A percentile compares a stretch with the other conserved stretches of the same genome.
Conservation (phyloP, 2,329 filamentous ascomycete genomes). For the Penicillium thymicola region DNA sequence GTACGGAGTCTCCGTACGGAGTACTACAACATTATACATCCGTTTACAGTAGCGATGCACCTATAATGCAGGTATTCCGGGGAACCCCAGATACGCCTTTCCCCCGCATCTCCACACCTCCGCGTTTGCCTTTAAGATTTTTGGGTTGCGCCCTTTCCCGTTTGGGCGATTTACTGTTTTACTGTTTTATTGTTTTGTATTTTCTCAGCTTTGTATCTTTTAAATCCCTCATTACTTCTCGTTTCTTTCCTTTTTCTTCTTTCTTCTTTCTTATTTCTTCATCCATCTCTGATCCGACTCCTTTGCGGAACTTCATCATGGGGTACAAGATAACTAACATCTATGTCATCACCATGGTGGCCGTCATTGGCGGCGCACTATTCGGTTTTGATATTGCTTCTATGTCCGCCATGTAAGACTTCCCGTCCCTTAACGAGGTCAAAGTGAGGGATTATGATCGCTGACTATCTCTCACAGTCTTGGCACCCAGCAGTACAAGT, state of each 20-base stretch:
- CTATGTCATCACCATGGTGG: conserved; percentile 57
- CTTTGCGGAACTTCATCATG: conserved; percentile 24
- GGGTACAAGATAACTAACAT: conserved; percentile 51
- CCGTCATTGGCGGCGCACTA: conserved; percentile 63
- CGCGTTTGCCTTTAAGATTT: not conserved
- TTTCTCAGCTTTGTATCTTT: not conserved
- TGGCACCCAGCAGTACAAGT: conserved; percentile 65
- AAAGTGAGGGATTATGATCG: not conserved
- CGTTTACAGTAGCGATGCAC: not conserved
- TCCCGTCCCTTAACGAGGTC: too few species aligned
- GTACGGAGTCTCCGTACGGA: not conserved
- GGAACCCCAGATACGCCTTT: not conserved
- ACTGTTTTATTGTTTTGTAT: not conserved
- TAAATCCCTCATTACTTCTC: not conserved
- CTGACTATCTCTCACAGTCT: conserved; percentile 37
- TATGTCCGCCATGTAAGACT: conserved; percentile 59
- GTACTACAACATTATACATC: not conserved
- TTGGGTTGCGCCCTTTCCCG: not conserved
- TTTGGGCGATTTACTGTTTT: not conserved
- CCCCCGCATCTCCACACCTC: not conserved
- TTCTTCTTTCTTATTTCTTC: not conserved
- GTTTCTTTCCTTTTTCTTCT: not conserved
- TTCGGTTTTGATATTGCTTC: conserved; percentile 79
- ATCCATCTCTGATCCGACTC: not conserved
- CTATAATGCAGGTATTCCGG: not conserved